Base-by-base conservation (phyloP, 1,284 basidiomycete species). In the Moesziomyces sp. region DNA sequence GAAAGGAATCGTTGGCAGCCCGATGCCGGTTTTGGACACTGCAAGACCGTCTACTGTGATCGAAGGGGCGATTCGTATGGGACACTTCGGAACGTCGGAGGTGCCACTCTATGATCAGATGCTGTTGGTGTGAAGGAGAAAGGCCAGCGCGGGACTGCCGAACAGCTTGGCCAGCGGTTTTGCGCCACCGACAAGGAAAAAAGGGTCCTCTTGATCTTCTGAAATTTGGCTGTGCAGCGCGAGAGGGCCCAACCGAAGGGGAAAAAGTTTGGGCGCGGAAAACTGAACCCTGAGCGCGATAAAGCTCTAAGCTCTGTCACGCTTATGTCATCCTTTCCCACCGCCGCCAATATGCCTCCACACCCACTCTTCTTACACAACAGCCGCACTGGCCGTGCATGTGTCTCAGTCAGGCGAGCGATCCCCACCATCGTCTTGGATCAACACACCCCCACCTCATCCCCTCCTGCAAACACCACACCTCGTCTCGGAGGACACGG, bases 261-360 rank as follows among this genome's bases (percentile, higher is more conserved):
- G 46, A 57, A 52, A 58, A 64, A 60, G 57, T 59, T 59, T 59
- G 44, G 38, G 43, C 8, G 14, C 10, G 40, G 28, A 63, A 47
- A 42, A 23, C 44, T 65, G 62, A 65, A 58, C 56, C 56, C 62
- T 65, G 56, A 55, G 42, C 50, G 16, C 45, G 48, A 52, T 56
- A 60, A 60, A 46, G 40, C 28, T 52, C 48, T 35, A 6, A 45
- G n/a, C 3, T n/a, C 21, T 38, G 64, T 67, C 58, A 61, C 43
- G 53, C 40, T 67, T 60, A 67, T 44, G 30, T 59, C 38, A 40
- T 4, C 38, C 16, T 8, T 7, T 1, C 6, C 1, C 26, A 8
- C 5, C 6, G 26, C 26, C 1, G 26, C 26, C 38, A 18, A 14
- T n/a, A 57, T 67, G 58, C 64, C 64, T 67, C 64, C 64, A 67